Percentiles rank a stretch among this genome's conserved stretches.
phyloP scores from a whole-genome alignment of 148 eudicot genomes.

The Rhododendron simsii region DNA sequence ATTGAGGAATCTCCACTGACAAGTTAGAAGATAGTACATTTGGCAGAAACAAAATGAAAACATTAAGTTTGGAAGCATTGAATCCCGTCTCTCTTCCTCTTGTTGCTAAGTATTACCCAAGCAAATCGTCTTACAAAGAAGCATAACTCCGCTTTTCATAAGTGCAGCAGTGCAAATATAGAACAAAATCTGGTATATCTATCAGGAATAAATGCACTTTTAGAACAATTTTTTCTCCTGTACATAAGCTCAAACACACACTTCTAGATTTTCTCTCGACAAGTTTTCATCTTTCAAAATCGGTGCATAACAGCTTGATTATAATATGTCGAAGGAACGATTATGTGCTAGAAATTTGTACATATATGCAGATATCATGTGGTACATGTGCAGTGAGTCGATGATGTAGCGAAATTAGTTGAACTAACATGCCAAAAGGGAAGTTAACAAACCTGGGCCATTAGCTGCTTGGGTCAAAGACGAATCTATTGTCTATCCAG shows the following conservation, averaged over 20 bases:
- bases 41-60: background rate
- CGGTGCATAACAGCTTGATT: no score
- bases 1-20: background rate
- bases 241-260: no score
- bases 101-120: background rate
- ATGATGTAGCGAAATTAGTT: no score
- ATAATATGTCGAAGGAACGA: background rate
- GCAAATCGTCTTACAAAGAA: background rate
- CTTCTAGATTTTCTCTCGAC: no score
- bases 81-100: background rate
- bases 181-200: no score
- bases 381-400: background rate
- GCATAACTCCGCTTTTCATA: background rate
- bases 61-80: background rate
- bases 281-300: no score
- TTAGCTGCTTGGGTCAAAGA: background rate
- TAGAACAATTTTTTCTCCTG: no score
- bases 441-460: background rate
- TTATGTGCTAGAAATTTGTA: background rate
- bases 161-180: background rate
- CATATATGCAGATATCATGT: no score
- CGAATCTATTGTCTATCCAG: rapidly evolving
- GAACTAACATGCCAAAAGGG: no score
- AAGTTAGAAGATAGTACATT: background rate
- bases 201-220: no score